A percentile compares a stretch with the other conserved stretches of the same genome.
Conservation (phyloP, 169 alveolate species). For the Toxoplasma gondii region DNA sequence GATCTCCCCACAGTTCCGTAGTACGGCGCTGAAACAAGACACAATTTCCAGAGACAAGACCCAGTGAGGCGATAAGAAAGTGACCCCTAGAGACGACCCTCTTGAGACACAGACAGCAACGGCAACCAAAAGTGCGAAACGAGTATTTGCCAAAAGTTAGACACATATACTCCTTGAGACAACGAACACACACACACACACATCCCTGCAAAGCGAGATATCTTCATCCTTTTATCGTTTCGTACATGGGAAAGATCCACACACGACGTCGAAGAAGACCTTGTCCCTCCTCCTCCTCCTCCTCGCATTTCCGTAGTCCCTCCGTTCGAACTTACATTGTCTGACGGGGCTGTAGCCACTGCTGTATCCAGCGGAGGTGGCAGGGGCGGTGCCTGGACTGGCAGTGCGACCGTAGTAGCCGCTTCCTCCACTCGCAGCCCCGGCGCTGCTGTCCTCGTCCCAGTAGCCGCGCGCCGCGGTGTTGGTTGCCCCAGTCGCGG, state of each 20-base stretch:
- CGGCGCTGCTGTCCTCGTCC: neutral
- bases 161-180: neutral
- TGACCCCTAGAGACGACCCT: neutral
- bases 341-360: slow-evolving; percentile 40
- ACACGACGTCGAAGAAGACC: too few species aligned
- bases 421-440: neutral
- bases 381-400: neutral
- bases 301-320: neutral
- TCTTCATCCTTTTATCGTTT: too few species aligned
- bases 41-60: neutral
- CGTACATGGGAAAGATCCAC: too few species aligned
- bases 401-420: neutral
- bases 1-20: slow-evolving; percentile 28
- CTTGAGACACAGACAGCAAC: neutral
- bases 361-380: neutral
- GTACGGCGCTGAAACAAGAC: slow-evolving; percentile 13
- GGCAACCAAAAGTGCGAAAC: neutral
- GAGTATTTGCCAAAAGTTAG: neutral
- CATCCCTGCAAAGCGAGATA: neutral
- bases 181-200: neutral
- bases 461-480: slow-evolving; percentile 16
- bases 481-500: neutral
- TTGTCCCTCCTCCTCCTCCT: too few species aligned
- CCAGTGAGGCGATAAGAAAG: neutral
- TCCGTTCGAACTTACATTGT: neutral